phyloP scores from a whole-genome alignment of 139 green algal genomes.

The Raphidocelis subcapitata region DNA sequence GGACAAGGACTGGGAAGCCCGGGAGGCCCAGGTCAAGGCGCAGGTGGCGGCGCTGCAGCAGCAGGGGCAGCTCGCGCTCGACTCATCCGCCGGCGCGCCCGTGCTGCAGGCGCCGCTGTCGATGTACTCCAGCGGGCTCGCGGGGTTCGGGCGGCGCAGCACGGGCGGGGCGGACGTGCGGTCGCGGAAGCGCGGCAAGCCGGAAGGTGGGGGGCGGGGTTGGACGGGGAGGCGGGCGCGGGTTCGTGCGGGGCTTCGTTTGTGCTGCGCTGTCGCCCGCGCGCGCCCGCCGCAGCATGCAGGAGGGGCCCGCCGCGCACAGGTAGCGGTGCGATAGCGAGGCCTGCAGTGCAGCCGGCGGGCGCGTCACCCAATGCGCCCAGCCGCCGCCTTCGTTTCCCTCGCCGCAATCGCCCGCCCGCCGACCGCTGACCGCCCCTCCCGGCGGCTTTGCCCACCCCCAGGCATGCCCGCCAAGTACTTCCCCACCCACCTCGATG shows the following conservation, averaged over 20 bases:
- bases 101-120: neutral
- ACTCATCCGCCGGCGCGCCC: neutral
- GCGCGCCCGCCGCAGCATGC: too few species aligned
- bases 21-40: neutral
- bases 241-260: too few species aligned
- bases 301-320: neutral
- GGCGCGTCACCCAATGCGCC: neutral
- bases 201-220: neutral
- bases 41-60: neutral
- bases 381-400: neutral
- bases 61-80: neutral
- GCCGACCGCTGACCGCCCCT: too few species aligned
- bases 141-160: neutral
- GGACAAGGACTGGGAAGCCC: slow-evolving; percentile 4
- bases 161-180: neutral
- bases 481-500: slow-evolving; percentile 15
- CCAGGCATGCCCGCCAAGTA: slow-evolving; percentile 12
- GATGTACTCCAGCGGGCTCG: neutral
- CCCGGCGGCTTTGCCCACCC: neutral
- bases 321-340: neutral
- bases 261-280: too few species aligned
- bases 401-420: neutral
- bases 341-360: neutral
- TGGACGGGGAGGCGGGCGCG: too few species aligned
- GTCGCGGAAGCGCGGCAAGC: neutral